These are phyloP conservation scores for Tolypocladium sp. DNA, from an alignment of 2,329 filamentous ascomycete species.

Conservation along the genomic window DNA sequence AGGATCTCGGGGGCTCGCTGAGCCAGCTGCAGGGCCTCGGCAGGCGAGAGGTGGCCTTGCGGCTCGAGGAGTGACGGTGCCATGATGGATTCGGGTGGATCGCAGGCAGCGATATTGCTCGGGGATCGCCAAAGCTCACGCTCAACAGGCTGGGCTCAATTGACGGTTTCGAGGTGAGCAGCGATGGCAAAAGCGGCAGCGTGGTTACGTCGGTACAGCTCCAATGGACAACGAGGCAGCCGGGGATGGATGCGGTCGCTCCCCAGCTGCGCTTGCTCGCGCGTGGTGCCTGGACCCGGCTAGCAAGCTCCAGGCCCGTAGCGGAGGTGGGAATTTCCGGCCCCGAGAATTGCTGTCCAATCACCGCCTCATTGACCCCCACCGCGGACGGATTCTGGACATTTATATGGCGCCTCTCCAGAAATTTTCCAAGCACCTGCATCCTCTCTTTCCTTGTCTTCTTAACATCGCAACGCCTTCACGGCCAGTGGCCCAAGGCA, in stretches of 20 bases:
- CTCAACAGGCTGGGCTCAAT: neutral
- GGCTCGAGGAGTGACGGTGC: conserved; percentile 45
- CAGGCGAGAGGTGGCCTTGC: conserved; percentile 45
- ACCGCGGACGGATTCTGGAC: neutral
- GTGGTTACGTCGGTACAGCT: neutral
- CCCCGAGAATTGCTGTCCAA: neutral
- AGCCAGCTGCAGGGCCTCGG: conserved; percentile 47
- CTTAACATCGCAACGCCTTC: neutral
- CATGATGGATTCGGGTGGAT: conserved; percentile 23
- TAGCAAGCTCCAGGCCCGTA: too few relatives aligned
- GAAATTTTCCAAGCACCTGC: neutral
- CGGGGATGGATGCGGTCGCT: neutral
- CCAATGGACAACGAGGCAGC: neutral
- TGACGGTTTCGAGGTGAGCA: neutral
- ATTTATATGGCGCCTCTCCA: neutral
- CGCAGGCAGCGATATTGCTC: neutral
- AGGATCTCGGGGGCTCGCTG: conserved; percentile 51
- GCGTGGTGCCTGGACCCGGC: neutral
- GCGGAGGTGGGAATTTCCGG: neutral
- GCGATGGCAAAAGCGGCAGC: neutral
- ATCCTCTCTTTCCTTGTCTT: neutral
- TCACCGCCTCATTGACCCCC: neutral
- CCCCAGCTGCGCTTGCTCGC: neutral
- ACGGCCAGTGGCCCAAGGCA: neutral
- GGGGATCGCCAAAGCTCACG: neutral